Conservation (phyloP, 306 rosid species). For the Macrotyloma uniflorum region DNA sequence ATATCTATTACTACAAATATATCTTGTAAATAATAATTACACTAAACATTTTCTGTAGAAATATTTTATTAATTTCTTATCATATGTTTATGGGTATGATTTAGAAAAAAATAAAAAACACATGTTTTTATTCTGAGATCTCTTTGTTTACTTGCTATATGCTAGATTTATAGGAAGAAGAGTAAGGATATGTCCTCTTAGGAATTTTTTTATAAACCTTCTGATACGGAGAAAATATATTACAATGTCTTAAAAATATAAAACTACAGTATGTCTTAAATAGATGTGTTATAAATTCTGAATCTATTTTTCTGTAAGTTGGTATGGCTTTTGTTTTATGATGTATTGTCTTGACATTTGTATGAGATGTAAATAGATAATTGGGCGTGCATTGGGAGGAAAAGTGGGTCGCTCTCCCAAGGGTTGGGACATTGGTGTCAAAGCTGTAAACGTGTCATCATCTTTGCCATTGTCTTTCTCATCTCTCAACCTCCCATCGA, state of each 20-base stretch:
- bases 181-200: too few species aligned
- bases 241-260: too few species aligned
- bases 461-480: constrained; percentile 44
- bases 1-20: not conserved
- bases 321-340: not conserved
- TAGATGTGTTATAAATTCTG: not conserved
- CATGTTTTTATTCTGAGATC: not conserved
- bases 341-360: not conserved
- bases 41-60: too few species aligned
- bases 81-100: not conserved
- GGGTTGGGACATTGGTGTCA: constrained; percentile 93
- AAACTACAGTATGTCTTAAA: too few species aligned
- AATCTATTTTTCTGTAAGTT: not conserved
- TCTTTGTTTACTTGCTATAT: too few species aligned
- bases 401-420: constrained; percentile 65
- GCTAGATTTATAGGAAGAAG: too few species aligned
- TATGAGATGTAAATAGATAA: constrained; percentile 43
- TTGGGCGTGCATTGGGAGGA: constrained; percentile 87
- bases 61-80: not conserved
- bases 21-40: not conserved
- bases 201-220: too few species aligned
- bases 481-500: constrained; percentile 60
- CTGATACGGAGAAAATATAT: too few species aligned
- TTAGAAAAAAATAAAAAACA: too few species aligned
- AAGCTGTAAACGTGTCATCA: constrained; percentile 54